Evolutionary conservation across 306 rosid species (phyloP), one percentile per base, ranked within the genome.

Genomic region (Quercus engelmannii): DNA sequence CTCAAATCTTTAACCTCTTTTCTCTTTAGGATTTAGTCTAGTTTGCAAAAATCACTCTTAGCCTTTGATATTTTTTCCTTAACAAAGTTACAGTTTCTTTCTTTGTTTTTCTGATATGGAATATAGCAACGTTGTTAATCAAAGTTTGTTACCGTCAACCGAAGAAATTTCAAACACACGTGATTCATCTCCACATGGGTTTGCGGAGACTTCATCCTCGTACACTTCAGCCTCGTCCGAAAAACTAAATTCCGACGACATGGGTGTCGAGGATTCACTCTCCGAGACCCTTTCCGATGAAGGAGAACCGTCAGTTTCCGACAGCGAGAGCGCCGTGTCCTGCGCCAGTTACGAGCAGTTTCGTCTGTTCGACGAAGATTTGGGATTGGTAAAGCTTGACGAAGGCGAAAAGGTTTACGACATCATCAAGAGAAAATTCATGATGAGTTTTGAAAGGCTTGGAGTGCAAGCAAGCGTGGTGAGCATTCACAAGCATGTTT

Each of bases 271-370:
- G 33, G 78, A 74, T 15, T 55, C 75, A 21, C 23, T 56, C 2
- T 79, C 84, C 3, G 86, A 52, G 38, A 74, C 1, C 46, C 46
- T 41, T 0, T 41, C 46, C 46, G 54, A 13, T 10, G 54, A 49
- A 49, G 54, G 12, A 49, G 94, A 81, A 4, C 81, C 92, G 2
- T 43, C 43, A 8, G 81, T 88, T 82, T 92, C 96, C n/a, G 95
- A 88, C 49, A 83, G 84, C 77, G 92, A 89, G 77, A 94, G 95
- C 61, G 76, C 78, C 8, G 84, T 87, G 41, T 76, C 85, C 19
- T 89, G 88, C 19, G 69, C 73, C 9, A 62, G 51, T 14, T 8
- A 14, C 51, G 76, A 54, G 56, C 86, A 46, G 25, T 38, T 28
- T 2, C 70, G 6, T 14, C 46, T 57, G 74, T 65, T 73, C 49